phyloP scores from a whole-genome alignment of 306 rosid genomes.

The Inga leiocalycina region DNA sequence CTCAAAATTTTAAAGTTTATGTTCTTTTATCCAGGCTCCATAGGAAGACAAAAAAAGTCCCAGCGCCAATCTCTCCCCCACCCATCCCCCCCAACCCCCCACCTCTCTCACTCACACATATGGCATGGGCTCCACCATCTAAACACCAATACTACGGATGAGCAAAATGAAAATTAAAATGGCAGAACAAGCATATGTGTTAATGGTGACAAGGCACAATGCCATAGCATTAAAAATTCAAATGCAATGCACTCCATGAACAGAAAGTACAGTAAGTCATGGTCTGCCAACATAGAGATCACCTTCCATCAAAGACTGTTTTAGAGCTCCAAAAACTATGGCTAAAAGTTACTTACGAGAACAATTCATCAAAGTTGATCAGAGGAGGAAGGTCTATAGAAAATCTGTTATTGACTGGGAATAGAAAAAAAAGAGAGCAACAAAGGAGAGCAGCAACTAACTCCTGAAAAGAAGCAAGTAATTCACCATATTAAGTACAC shows the following conservation, averaged over 20 bases:
- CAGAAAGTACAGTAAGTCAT: not conserved
- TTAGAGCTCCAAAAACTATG: conserved; percentile 13
- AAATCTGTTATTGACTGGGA: conserved; percentile 62
- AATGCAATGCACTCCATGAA: not conserved
- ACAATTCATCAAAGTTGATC: conserved; percentile 76
- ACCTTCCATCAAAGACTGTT: not conserved
- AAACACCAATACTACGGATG: conserved; percentile 17
- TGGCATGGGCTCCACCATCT: conserved; percentile 1
- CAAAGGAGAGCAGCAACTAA: conserved; percentile 82
- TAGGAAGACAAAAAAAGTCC: not conserved
- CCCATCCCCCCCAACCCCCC: not conserved
- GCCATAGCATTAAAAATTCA: not conserved
- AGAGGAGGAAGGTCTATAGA: conserved; percentile 57
- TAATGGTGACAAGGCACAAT: not conserved
- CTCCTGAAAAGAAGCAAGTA: conserved; percentile 65
- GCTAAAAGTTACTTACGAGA: conserved; percentile 64
- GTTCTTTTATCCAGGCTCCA: not conserved
- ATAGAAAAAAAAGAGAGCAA: conserved; percentile 85
- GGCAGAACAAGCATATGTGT: not conserved
- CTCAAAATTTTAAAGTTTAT: not conserved
- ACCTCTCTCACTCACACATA: not conserved
- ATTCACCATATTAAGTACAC: conserved; percentile 7
- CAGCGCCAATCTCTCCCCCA: not conserved
- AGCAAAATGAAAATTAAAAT: conserved; percentile 26
- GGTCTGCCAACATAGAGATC: not conserved